Evolutionary conservation across 331 rosid genomes (phyloP).

Genomic region (Malus hybrid): DNA sequence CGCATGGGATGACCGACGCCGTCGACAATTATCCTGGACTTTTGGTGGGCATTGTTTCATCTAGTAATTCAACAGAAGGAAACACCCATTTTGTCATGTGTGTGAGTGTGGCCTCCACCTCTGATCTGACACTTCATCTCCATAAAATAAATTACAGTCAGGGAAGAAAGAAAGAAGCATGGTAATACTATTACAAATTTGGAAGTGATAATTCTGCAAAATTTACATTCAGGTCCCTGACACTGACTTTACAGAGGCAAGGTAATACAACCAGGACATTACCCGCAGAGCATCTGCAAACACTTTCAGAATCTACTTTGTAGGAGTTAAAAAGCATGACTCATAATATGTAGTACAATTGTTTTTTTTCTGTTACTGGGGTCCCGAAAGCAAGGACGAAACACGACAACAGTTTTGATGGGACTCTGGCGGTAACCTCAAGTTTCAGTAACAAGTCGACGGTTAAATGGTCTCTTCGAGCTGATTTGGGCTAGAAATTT

Average conservation of each 20-base stretch:
- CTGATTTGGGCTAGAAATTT: slow-evolving; percentile 1
- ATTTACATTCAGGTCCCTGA: slow-evolving; percentile 1
- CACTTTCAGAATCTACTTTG: not conserved
- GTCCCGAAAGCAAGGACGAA: slow-evolving; percentile 1
- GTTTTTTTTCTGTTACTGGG: slow-evolving; percentile 1
- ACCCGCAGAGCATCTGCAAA: slow-evolving; percentile 3
- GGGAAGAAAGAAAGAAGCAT: not conserved
- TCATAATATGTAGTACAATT: not conserved
- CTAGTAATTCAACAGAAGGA: not conserved
- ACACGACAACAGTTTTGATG: not conserved
- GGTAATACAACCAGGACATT: not conserved
- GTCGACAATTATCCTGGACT: not conserved
- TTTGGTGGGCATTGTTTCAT: not conserved
- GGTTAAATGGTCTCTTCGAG: slow-evolving; percentile 3
- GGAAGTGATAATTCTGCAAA: not conserved
- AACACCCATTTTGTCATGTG: not conserved
- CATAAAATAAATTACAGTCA: not conserved
- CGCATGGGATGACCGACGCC: not conserved
- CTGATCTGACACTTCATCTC: slow-evolving; percentile 7
- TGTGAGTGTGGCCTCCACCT: not conserved
- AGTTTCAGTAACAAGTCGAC: not conserved
- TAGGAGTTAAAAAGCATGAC: not conserved
- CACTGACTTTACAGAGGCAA: slow-evolving; percentile 6
- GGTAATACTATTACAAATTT: not conserved
- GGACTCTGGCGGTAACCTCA: slow-evolving; percentile 1